A percentile compares a stretch with the other conserved stretches of the same genome.
Evolutionary conservation across 2,329 filamentous ascomycete genomes (phyloP).

Genomic region (Alternaria panax): DNA sequence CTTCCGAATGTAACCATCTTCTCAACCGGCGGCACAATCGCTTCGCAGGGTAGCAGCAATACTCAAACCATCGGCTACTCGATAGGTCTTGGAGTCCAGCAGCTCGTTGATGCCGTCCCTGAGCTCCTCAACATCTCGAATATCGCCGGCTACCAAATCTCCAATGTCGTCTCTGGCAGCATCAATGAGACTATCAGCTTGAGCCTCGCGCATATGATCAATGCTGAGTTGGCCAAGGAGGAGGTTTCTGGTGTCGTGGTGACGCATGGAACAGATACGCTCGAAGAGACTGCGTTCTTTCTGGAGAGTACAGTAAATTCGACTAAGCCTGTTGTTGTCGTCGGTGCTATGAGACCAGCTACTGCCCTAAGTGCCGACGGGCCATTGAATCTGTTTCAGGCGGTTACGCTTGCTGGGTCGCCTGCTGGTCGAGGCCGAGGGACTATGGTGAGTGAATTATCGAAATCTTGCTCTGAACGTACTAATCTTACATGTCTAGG

Average conservation of each 20-base stretch:
- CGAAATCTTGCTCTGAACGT: background rate
- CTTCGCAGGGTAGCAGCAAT: constrained; percentile 58
- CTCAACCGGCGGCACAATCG: constrained; percentile 67
- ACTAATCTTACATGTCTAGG: constrained; percentile 13
- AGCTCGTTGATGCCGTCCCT: constrained; percentile 63
- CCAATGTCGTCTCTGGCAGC: constrained; percentile 45
- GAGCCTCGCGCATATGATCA: constrained; percentile 58
- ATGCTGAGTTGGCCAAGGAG: constrained; percentile 56
- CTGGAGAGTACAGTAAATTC: constrained; percentile 65
- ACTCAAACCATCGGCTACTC: constrained; percentile 65
- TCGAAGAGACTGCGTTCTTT: constrained; percentile 71
- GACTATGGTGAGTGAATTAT: constrained; percentile 51
- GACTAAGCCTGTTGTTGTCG: constrained; percentile 66
- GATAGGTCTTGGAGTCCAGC: constrained; percentile 58
- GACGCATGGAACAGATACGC: constrained; percentile 71
- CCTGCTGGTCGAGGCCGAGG: constrained; percentile 59
- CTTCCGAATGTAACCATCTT: constrained; percentile 66
- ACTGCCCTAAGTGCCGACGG: constrained; percentile 70
- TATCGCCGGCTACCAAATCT: constrained; percentile 58
- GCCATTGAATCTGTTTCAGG: constrained; percentile 67
- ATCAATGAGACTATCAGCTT: constrained; percentile 60
- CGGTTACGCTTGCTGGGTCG: constrained; percentile 63
- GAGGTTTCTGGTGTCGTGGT: constrained; percentile 61
- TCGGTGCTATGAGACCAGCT: constrained; percentile 69
- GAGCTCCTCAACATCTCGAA: constrained; percentile 63